Conservation (phyloP, 768 basidiomycete species). For the Lactarius indigo region DNA sequence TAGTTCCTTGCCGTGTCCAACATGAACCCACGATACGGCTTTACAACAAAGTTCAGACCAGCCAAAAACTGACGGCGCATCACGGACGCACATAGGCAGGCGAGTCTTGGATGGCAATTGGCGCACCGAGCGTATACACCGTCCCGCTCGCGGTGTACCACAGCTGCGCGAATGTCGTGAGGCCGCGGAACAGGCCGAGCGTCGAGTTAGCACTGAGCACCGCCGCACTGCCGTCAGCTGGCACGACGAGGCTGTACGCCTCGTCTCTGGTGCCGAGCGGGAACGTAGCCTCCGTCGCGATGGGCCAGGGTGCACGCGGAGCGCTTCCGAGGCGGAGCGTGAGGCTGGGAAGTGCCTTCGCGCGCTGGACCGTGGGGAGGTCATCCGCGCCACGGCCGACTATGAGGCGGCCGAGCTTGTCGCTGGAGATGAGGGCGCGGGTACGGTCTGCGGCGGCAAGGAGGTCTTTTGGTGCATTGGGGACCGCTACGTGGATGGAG, state of each 20-base stretch:
- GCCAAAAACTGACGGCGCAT: background rate
- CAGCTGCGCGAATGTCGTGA: conserved; percentile 54
- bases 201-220: conserved; percentile 43
- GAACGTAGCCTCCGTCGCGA: conserved; percentile 32
- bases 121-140: conserved; percentile 41
- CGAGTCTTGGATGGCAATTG: conserved; percentile 41
- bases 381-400: conserved; percentile 56
- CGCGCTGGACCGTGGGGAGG: conserved; percentile 35
- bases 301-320: conserved; percentile 29
- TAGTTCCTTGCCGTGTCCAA: conserved; percentile 78
- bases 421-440: conserved; percentile 36
- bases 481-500: conserved; percentile 44
- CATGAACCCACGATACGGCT: conserved; percentile 77
- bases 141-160: conserved; percentile 40
- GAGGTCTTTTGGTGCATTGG: conserved; percentile 52
- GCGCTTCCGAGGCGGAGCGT: conserved; percentile 37
- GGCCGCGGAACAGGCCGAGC: conserved; percentile 49
- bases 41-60: background rate
- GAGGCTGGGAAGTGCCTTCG: conserved; percentile 42
- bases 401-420: conserved; percentile 57
- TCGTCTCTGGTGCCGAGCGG: conserved; percentile 41
- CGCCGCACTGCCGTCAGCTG: conserved; percentile 36
- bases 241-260: conserved; percentile 41
- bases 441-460: conserved; percentile 53
- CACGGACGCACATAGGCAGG: conserved; percentile 44